Conservation (phyloP, 129 eudicot genomes). For the Apium graveolens region DNA sequence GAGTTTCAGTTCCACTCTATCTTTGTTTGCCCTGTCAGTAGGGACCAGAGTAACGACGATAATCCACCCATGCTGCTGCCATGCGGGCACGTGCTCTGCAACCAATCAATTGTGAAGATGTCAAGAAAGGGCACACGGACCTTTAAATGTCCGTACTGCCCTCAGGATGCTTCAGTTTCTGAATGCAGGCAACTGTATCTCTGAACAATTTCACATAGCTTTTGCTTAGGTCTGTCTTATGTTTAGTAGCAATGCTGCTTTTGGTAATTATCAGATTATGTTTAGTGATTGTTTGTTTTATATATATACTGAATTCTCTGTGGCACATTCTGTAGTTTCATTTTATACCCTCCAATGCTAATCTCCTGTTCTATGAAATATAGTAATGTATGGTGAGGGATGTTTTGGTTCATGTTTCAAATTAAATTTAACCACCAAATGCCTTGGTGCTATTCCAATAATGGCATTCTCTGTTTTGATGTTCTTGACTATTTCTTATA, state of each 20-base stretch:
- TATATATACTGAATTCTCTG: conserved; percentile 12
- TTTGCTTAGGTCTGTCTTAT: neutral
- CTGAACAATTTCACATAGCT: neutral
- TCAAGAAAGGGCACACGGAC: conserved; percentile 21
- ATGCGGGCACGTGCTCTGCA: conserved; percentile 29
- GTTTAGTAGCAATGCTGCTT: conserved; percentile 1
- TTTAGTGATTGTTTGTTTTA: neutral
- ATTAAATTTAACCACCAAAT: too few relatives aligned
- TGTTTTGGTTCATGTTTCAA: too few relatives aligned
- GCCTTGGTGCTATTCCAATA: too few relatives aligned
- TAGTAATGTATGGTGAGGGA: neutral
- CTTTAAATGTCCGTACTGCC: conserved; percentile 29
- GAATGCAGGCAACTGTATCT: conserved; percentile 30
- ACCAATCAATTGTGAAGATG: conserved; percentile 24
- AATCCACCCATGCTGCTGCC: conserved; percentile 34
- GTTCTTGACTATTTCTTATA: too few relatives aligned
- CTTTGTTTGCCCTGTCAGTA: conserved; percentile 34
- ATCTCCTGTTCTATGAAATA: neutral
- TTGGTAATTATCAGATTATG: neutral
- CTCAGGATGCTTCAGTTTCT: conserved; percentile 19
- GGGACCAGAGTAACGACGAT: conserved; percentile 29
- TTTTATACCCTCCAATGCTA: neutral
- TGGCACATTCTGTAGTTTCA: neutral
- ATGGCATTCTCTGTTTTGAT: too few relatives aligned
- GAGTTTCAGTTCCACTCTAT: conserved; percentile 32